phyloP scores from a whole-genome alignment of 805 yeast genomes.

The Ogataea paraovalis region DNA sequence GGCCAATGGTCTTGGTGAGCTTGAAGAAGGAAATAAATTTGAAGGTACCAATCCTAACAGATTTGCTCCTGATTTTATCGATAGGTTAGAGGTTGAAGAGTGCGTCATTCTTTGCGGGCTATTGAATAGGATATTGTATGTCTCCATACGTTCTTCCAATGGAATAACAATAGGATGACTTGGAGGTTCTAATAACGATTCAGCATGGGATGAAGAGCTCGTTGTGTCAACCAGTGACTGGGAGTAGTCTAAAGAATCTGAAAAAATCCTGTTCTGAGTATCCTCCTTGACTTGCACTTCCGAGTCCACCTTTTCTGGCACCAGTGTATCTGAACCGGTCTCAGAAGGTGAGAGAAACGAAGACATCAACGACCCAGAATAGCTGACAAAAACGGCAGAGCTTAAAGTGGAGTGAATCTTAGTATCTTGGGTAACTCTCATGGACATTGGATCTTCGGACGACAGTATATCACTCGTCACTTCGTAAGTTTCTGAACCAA shows the following conservation, averaged over 20 bases:
- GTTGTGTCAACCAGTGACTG: not conserved
- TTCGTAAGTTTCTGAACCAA: conserved; percentile 17
- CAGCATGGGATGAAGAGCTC: conserved; percentile 8
- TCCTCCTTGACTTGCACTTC: conserved; percentile 1
- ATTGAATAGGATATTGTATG: conserved; percentile 14
- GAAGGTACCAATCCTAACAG: conserved; percentile 18
- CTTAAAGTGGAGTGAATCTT: not conserved
- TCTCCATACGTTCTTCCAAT: conserved; percentile 15
- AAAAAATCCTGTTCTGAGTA: not conserved
- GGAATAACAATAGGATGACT: conserved; percentile 9
- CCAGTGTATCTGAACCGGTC: not conserved
- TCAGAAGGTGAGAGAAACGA: not conserved
- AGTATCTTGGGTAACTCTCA: conserved; percentile 5
- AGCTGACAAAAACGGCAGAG: not conserved
- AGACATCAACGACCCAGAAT: not conserved
- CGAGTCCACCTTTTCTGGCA: not conserved
- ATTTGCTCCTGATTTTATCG: conserved; percentile 14
- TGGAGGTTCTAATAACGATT: conserved; percentile 12
- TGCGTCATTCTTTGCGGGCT: conserved; percentile 19
- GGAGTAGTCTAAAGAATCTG: not conserved
- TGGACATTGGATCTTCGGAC: conserved; percentile 17
- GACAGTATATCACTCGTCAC: conserved; percentile 21
- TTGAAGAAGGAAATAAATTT: conserved; percentile 5
- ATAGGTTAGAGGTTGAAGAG: conserved; percentile 18
- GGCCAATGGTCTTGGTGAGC: conserved; percentile 16